Percentiles rank a stretch among this genome's conserved stretches.
Conservation (phyloP, 164 flowering plant genomes). For the Annona squamosa region DNA sequence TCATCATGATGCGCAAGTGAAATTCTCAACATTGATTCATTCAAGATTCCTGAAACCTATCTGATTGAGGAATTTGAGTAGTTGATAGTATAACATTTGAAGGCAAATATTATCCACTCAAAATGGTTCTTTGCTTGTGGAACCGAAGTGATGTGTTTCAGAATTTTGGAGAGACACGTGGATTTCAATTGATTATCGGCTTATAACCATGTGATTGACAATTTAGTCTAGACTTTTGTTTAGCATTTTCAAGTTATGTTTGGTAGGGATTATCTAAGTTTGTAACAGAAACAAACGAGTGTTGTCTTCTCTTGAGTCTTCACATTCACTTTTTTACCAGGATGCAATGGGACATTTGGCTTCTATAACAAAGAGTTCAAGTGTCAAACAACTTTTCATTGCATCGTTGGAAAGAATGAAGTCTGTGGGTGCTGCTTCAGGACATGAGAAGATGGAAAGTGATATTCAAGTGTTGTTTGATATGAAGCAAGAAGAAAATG, state of each 20-base stretch:
- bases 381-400: constrained; percentile 43
- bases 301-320: not conserved
- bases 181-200: not conserved
- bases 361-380: constrained; percentile 54
- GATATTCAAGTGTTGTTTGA: constrained; percentile 14
- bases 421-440: constrained; percentile 19
- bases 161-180: not conserved
- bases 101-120: too few relatives aligned
- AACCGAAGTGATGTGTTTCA: not conserved
- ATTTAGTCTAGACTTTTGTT: not conserved
- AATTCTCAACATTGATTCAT: too few relatives aligned
- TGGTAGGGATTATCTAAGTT: not conserved
- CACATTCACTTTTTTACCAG: constrained; percentile 28
- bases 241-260: not conserved
- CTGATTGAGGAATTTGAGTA: too few relatives aligned
- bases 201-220: not conserved
- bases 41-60: too few relatives aligned
- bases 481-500: constrained; percentile 13
- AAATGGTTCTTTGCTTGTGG: too few relatives aligned
- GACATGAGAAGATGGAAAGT: constrained; percentile 22
- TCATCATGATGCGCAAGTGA: too few relatives aligned
- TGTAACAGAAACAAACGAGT: not conserved
- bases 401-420: constrained; percentile 41
- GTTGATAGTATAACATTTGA: too few relatives aligned
- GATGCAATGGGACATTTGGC: constrained; percentile 73